Base-by-base conservation (phyloP, 1,284 basidiomycete genomes). In the Athelia psychrophila region DNA sequence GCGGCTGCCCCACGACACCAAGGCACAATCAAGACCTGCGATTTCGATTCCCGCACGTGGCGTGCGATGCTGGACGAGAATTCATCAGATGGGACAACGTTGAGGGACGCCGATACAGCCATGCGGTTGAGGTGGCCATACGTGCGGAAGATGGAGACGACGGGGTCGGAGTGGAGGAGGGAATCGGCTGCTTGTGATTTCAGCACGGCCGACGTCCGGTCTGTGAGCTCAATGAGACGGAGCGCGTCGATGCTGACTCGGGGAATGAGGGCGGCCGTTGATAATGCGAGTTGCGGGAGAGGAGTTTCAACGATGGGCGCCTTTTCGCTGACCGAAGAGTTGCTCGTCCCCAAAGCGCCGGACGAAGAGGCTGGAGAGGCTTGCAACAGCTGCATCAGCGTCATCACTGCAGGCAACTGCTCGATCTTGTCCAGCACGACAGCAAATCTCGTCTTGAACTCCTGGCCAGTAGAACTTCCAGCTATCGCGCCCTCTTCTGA, bases 391-490 rank as follows among this genome's bases (percentile, higher is more conserved):
- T 84, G 81, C 2, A 80, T 77, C 35, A 86, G 66, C 2, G 77
- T 83, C 86, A 85, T 89, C 1, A 80, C 76, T 0, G 83, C 78
- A 2, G 86, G 79, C 2, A 98, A 77, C 58, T 97, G 89, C 58
- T 97, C 94, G 36, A 95, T 79, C 65, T 83, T 87, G 64, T 93
- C 91, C 36, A 97, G 72, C n/a, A 96, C 80, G 53, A 97, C 75
- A 0, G 93, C 75, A 60, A 95, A 86, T 44, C 74, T 78, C 13
- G 78, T 79, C 66, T 79, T 88, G 58, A 68, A 58, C 3, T 70
- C 62, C 5, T 77, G 74, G 25, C 70, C 64, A 12, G 67, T 58
- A 19, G 56, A 54, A 5, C 56, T 55, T 12, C 35, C 45, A 24
- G 56, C 56, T 3, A 56, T 42, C 8, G 51, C 50, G 23, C 55